phyloP scores from a whole-genome alignment of 1,284 basidiomycete species.

The Marasmius oreades region DNA sequence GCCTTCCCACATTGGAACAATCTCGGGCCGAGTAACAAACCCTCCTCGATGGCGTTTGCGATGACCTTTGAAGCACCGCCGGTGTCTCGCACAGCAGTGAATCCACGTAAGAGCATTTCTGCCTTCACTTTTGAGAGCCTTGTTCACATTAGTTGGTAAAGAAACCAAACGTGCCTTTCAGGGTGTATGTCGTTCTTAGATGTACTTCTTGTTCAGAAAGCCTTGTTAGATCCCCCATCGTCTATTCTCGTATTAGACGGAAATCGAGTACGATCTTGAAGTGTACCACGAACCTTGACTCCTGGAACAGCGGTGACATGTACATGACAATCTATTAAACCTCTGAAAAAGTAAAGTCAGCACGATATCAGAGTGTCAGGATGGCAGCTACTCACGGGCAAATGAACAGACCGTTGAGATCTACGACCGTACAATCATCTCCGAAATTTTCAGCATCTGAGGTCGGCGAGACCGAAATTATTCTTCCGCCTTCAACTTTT shows the following conservation, averaged over 20 bases:
- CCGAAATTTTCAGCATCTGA: constrained; percentile 9
- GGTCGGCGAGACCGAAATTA: constrained; percentile 24
- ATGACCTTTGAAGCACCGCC: constrained; percentile 43
- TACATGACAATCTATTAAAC: constrained; percentile 41
- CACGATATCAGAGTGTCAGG: not conserved
- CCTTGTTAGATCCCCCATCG: constrained; percentile 34
- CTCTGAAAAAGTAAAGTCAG: constrained; percentile 16
- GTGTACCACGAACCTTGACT: constrained; percentile 21
- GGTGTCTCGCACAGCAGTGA: constrained; percentile 47
- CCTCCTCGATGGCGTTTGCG: constrained; percentile 39
- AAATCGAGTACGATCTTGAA: not conserved
- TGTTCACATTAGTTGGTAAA: not conserved
- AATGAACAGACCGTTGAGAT: constrained; percentile 34
- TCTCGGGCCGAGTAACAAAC: constrained; percentile 39
- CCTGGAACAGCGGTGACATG: constrained; percentile 42
- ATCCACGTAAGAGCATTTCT: constrained; percentile 44
- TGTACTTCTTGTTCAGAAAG: constrained; percentile 31
- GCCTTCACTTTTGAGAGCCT: not conserved
- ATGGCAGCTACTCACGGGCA: constrained; percentile 31
- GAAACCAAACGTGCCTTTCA: constrained; percentile 25
- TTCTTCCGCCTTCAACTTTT: constrained; percentile 27
- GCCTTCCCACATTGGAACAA: constrained; percentile 43
- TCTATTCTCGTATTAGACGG: constrained; percentile 13
- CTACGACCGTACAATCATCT: constrained; percentile 23
- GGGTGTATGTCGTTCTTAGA: constrained; percentile 34